Percentiles rank a stretch among this genome's conserved stretches.
Conservation (phyloP, 106 monocot genomes). For the Cymbidium sinense region DNA sequence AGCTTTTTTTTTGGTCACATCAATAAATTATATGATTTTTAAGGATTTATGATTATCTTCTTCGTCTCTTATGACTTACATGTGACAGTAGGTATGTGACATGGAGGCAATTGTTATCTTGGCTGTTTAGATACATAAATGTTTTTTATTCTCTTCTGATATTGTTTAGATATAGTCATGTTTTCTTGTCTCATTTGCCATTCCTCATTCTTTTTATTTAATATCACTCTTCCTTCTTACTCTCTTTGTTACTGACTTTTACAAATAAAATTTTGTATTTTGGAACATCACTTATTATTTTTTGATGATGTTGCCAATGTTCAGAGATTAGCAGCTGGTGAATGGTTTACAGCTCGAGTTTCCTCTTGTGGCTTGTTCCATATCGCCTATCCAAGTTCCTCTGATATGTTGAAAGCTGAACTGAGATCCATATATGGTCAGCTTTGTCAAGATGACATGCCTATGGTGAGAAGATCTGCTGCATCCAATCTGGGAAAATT, state of each 20-base stretch:
- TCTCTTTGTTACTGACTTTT: neutral
- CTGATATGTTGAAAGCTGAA: conserved; percentile 70
- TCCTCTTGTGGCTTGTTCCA: conserved; percentile 86
- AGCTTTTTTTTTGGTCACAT: neutral
- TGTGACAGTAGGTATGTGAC: neutral
- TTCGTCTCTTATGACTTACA: too few species aligned
- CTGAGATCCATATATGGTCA: conserved; percentile 71
- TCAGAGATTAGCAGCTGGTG: conserved; percentile 87
- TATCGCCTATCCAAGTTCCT: conserved; percentile 83
- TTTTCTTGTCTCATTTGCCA: neutral
- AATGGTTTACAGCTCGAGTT: conserved; percentile 96
- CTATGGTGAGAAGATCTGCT: conserved; percentile 92
- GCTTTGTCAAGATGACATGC: conserved; percentile 96
- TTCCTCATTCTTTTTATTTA: neutral
- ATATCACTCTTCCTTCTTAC: neutral
- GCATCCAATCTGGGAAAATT: conserved; percentile 90
- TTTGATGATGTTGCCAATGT: neutral
- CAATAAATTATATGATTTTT: neutral
- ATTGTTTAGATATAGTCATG: neutral
- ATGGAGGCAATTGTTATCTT: neutral
- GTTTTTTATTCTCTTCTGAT: neutral
- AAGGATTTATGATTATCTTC: too few species aligned
- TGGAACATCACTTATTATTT: neutral
- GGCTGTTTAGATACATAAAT: neutral
- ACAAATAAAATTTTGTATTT: neutral